phyloP scores from a whole-genome alignment of 768 basidiomycete genomes.

The Lenzites betulinus region DNA sequence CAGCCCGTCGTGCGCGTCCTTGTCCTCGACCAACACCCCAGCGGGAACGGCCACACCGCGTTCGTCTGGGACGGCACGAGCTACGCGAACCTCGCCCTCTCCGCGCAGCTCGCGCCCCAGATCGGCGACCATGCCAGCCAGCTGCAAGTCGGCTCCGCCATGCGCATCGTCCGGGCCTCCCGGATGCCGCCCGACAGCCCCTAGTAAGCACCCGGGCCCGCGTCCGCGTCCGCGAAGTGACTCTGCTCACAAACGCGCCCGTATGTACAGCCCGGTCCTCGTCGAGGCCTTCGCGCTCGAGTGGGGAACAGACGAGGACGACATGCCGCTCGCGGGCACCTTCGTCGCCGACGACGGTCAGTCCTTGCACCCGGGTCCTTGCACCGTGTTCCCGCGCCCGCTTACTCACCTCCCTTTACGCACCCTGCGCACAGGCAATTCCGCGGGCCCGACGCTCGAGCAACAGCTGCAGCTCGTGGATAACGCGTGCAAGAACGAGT shows the following conservation, averaged over 20 bases:
- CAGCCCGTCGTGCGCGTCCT: constrained; percentile 6
- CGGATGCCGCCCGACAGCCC: neutral
- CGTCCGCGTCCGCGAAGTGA: neutral
- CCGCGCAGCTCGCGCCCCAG: neutral
- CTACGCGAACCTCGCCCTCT: neutral
- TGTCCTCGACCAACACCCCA: neutral
- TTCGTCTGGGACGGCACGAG: neutral
- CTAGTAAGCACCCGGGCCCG: neutral
- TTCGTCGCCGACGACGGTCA: too few relatives aligned
- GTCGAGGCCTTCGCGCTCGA: neutral
- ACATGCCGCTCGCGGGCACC: neutral
- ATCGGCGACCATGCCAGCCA: neutral
- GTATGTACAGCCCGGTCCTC: neutral
- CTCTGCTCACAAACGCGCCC: neutral
- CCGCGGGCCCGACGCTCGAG: too few relatives aligned
- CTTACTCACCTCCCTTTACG: too few relatives aligned
- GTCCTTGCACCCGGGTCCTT: too few relatives aligned
- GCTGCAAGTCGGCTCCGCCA: constrained; percentile 3
- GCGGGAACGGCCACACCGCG: neutral
- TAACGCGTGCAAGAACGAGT: neutral
- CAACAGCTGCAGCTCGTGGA: neutral
- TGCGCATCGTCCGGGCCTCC: neutral
- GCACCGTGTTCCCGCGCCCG: too few relatives aligned
- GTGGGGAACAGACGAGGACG: too few relatives aligned
- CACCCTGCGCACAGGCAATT: too few relatives aligned